Percentiles rank a stretch among this genome's conserved stretches.
phyloP scores from a whole-genome alignment of 306 rosid species.

The Cucurbita pepo region DNA sequence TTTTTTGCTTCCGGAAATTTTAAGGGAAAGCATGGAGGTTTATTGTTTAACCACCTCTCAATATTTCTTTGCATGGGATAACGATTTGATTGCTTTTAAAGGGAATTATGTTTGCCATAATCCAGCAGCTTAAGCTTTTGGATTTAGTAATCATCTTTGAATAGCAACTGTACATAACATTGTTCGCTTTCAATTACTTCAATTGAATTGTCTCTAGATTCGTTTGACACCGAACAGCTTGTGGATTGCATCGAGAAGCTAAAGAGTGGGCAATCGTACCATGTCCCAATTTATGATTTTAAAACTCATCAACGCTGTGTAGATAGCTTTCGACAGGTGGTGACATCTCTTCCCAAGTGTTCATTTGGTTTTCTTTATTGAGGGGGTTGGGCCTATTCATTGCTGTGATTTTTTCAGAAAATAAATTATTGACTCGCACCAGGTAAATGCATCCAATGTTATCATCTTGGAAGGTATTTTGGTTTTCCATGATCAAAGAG shows the following conservation, averaged over 20 bases:
- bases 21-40: not conserved
- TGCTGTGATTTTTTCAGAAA: not conserved
- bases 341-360: not conserved
- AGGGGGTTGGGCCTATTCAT: not conserved
- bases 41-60: not conserved
- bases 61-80: not conserved
- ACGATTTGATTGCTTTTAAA: not conserved
- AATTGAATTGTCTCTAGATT: conserved; percentile 28
- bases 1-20: not conserved
- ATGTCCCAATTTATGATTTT: conserved; percentile 84
- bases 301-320: conserved; percentile 70
- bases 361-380: not conserved
- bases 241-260: conserved; percentile 61
- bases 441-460: conserved; percentile 97
- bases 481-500: conserved; percentile 86
- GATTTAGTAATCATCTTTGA: not conserved
- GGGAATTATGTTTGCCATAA: not conserved
- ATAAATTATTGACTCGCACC: conserved; percentile 2
- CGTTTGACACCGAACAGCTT: conserved; percentile 87
- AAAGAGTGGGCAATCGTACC: conserved; percentile 52
- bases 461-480: conserved; percentile 95
- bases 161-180: not conserved
- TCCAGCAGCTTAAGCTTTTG: not conserved
- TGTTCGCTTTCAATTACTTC: not conserved
- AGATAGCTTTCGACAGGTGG: conserved; percentile 85